Conservation (phyloP, 345 rosid species). For the Theobroma cacao region DNA sequence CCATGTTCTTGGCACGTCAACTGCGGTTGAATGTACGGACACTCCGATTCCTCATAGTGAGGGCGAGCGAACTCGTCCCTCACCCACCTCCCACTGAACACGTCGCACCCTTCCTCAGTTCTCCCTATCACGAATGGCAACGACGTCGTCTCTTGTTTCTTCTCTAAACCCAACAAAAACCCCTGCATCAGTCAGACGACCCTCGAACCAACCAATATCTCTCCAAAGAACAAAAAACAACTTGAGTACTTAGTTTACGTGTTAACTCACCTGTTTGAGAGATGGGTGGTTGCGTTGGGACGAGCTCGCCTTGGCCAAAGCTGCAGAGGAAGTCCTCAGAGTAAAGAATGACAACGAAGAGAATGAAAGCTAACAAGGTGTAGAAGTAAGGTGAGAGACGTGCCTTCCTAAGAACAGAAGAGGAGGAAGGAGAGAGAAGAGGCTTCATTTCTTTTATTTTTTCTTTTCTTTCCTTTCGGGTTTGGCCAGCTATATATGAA, state of each 20-base stretch:
- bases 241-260: too few relatives aligned
- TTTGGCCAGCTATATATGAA: too few relatives aligned
- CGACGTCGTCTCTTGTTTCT: constrained; percentile 29
- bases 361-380: constrained; percentile 55
- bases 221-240: too few relatives aligned
- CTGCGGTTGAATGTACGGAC: constrained; percentile 94
- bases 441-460: constrained; percentile 33
- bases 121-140: constrained; percentile 42
- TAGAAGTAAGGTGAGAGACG: constrained; percentile 74
- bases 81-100: constrained; percentile 80
- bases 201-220: background rate
- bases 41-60: constrained; percentile 64
- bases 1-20: constrained; percentile 82
- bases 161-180: constrained; percentile 25
- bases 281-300: constrained; percentile 3
- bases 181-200: background rate
- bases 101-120: constrained; percentile 54
- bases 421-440: constrained; percentile 39
- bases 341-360: constrained; percentile 59
- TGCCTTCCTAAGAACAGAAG: constrained; percentile 45
- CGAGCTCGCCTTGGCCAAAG: constrained; percentile 45
- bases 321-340: constrained; percentile 71
- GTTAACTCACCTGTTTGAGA: constrained; percentile 35
- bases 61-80: constrained; percentile 61
- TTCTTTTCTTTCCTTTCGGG: background rate